phyloP scores from a whole-genome alignment of 345 rosid genomes.

The Crucihimalaya himalaica region DNA sequence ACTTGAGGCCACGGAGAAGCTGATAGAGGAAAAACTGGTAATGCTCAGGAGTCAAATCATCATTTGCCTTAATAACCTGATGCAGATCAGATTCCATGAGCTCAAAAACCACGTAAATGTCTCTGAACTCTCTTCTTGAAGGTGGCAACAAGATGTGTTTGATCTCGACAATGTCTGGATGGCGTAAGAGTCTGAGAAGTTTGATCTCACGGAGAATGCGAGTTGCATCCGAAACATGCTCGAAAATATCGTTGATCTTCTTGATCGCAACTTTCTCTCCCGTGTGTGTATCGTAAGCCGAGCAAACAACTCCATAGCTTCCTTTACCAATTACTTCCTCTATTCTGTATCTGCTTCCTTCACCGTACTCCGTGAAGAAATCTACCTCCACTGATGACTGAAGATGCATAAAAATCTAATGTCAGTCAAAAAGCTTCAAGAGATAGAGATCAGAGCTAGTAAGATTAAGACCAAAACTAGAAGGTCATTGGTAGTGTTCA shows the following conservation, averaged over 20 bases:
- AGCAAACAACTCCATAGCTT: conserved; percentile 92
- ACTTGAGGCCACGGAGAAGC: conserved; percentile 93
- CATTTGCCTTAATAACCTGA: conserved; percentile 93
- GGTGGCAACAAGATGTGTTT: conserved; percentile 91
- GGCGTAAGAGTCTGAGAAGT: conserved; percentile 81
- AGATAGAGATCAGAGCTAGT: background rate
- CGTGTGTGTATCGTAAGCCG: conserved; percentile 73
- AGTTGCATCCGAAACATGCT: conserved; percentile 91
- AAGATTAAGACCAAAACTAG: background rate
- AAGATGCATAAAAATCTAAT: background rate
- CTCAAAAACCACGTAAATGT: conserved; percentile 87
- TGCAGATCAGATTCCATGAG: conserved; percentile 93
- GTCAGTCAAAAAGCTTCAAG: background rate
- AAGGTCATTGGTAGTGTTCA: conserved; percentile 19
- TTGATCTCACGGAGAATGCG: conserved; percentile 92
- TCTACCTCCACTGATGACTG: conserved; percentile 80
- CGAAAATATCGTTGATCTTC: conserved; percentile 89
- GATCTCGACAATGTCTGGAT: conserved; percentile 94
- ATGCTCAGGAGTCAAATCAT: conserved; percentile 89
- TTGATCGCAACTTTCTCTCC: conserved; percentile 92
- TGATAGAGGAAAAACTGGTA: conserved; percentile 92
- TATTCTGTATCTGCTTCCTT: conserved; percentile 82
- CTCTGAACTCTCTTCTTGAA: conserved; percentile 83
- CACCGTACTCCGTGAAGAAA: conserved; percentile 92
- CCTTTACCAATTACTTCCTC: conserved; percentile 97